Conservation (phyloP, 1,284 basidiomycete species). For the Leccinum cinnamomeum region DNA sequence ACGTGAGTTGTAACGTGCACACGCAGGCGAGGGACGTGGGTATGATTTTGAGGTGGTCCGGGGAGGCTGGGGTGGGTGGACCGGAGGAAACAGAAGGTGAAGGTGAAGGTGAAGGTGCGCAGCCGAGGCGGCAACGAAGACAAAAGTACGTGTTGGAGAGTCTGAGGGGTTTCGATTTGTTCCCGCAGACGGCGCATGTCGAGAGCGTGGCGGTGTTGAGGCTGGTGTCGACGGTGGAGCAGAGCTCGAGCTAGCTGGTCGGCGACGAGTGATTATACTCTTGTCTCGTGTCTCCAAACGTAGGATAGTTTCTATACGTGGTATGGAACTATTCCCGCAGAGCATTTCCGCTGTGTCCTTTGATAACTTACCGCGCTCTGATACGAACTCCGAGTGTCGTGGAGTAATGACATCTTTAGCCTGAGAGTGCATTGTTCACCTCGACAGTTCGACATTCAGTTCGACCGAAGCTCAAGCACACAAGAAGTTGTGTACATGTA, state of each 20-base stretch:
- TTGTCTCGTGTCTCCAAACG: background rate
- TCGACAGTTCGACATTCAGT: no score
- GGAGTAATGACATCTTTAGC: background rate
- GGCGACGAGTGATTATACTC: background rate
- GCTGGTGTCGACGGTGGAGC: slow-evolving; percentile 27
- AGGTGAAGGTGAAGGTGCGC: background rate
- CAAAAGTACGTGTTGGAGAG: slow-evolving; percentile 70
- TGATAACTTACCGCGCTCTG: background rate
- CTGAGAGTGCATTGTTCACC: no score
- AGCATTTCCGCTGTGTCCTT: background rate
- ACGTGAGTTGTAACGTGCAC: slow-evolving; percentile 94
- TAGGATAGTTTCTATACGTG: background rate
- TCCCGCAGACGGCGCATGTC: slow-evolving; percentile 92
- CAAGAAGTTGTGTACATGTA: no score
- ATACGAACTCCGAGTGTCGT: background rate
- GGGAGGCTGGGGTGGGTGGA: slow-evolving; percentile 21
- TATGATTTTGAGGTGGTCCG: slow-evolving; percentile 54
- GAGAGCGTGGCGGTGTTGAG: slow-evolving; percentile 77
- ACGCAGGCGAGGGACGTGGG: slow-evolving; percentile 85
- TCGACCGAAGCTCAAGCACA: no score
- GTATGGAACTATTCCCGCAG: background rate
- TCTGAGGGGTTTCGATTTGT: slow-evolving; percentile 86
- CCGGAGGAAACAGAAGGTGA: slow-evolving; percentile 10
- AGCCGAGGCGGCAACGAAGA: slow-evolving; percentile 30
- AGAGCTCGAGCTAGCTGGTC: background rate